These are phyloP conservation scores for Colletotrichum siamense DNA, from an alignment of 2,329 filamentous ascomycete genomes.

Conservation along the genomic window DNA sequence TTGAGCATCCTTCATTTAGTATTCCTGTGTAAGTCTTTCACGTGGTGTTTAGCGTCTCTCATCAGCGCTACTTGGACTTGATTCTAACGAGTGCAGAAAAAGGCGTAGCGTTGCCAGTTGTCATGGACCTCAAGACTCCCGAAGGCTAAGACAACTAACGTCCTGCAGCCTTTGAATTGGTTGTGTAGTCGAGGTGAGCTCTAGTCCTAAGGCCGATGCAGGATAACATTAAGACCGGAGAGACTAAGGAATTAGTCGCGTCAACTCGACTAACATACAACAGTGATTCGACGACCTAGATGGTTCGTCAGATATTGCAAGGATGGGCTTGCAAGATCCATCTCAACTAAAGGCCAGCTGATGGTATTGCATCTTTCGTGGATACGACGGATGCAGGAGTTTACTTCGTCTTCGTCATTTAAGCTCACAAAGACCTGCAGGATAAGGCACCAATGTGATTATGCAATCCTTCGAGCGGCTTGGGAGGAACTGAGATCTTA, in stretches of 20 bases:
- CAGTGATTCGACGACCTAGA: neutral
- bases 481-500: neutral
- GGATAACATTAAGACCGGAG: neutral
- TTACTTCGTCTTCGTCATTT: neutral
- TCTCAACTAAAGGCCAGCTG: neutral
- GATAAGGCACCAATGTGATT: neutral
- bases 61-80: neutral
- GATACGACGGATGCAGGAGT: neutral
- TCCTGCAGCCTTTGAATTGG: neutral
- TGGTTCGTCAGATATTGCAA: neutral
- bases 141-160: neutral
- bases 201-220: neutral
- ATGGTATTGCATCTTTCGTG: neutral
- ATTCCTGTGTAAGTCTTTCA: neutral
- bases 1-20: neutral
- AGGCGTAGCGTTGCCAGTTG: constrained; percentile 15
- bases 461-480: neutral
- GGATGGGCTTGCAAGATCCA: neutral
- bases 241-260: neutral
- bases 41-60: neutral
- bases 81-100: neutral
- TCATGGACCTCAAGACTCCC: neutral
- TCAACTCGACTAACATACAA: neutral
- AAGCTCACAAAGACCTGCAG: neutral
- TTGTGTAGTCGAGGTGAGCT: neutral